Evolutionary conservation across 805 yeast genomes (phyloP).

Genomic region (Lipomyces orientalis): DNA sequence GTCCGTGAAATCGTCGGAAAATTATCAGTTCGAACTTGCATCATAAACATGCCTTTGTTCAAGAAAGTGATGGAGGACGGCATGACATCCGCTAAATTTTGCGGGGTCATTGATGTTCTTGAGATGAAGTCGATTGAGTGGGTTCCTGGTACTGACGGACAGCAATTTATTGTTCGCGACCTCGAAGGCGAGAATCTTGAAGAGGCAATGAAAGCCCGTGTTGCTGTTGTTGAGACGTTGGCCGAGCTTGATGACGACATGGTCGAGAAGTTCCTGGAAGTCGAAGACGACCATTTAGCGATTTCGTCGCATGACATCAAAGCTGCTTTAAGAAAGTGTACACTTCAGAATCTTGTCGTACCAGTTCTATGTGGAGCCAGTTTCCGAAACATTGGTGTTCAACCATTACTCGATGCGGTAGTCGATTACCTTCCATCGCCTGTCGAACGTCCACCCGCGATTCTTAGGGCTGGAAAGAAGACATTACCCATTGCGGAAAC

Average conservation of each 20-base stretch:
- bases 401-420: slow-evolving; percentile 87
- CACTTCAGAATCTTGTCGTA: slow-evolving; percentile 61
- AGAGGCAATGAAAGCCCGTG: slow-evolving; percentile 64
- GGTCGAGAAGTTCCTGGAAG: slow-evolving; percentile 76
- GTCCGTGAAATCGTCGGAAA: slow-evolving; percentile 81
- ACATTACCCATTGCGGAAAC: neutral
- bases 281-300: slow-evolving; percentile 63
- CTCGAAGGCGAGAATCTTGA: slow-evolving; percentile 48
- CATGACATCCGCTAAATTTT: slow-evolving; percentile 52
- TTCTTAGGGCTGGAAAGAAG: slow-evolving; percentile 15
- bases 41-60: slow-evolving; percentile 72
- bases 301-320: slow-evolving; percentile 64
- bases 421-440: slow-evolving; percentile 84
- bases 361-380: slow-evolving; percentile 95
- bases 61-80: slow-evolving; percentile 18
- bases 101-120: slow-evolving; percentile 78
- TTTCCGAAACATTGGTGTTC: slow-evolving; percentile 91
- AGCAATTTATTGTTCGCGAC: slow-evolving; percentile 47
- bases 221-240: slow-evolving; percentile 79
- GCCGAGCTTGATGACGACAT: slow-evolving; percentile 82
- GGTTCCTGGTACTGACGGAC: slow-evolving; percentile 54
- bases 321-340: slow-evolving; percentile 65
- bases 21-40: slow-evolving; percentile 71
- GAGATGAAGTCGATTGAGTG: slow-evolving; percentile 61
- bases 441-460: slow-evolving; percentile 55